Evolutionary conservation across 2,329 filamentous ascomycete genomes (phyloP).

Genomic region (Pseudogymnoascus sp.): DNA sequence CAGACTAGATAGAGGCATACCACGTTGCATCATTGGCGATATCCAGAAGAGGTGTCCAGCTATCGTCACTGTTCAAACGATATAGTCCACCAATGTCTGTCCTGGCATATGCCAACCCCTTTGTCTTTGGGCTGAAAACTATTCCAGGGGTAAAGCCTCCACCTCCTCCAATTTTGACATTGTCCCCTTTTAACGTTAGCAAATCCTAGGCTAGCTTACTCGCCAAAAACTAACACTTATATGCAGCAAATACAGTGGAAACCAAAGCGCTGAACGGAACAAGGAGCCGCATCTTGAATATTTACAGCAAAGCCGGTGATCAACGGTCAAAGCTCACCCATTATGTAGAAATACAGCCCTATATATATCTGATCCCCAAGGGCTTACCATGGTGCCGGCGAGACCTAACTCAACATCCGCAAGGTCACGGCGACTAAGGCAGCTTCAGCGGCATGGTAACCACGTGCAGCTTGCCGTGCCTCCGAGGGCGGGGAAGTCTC

Average conservation of each 20-base stretch:
- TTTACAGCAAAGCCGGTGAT: not conserved
- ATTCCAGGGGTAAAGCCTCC: conserved; percentile 51
- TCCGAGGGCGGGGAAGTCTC: not conserved
- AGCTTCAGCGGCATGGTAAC: not conserved
- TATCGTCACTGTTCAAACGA: conserved; percentile 47
- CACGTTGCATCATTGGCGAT: conserved; percentile 39
- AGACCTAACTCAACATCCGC: not conserved
- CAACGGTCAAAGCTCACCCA: not conserved
- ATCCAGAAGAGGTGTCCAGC: conserved; percentile 49
- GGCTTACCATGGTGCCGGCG: not conserved
- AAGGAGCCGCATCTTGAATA: conserved; percentile 7
- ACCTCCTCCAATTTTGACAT: conserved; percentile 47
- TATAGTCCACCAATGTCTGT: conserved; percentile 53
- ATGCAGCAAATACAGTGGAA: conserved; percentile 7
- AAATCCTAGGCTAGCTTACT: not conserved
- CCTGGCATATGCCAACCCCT: conserved; percentile 47
- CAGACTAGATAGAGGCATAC: conserved; percentile 23
- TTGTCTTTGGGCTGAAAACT: conserved; percentile 46
- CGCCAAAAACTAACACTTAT: not conserved
- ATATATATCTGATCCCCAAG: not conserved
- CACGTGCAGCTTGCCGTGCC: not conserved
- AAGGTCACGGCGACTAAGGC: not conserved
- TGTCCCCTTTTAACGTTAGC: conserved; percentile 32
- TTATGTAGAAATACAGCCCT: not conserved
- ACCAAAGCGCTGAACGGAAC: not conserved